phyloP scores from a whole-genome alignment of 805 yeast species.

The Candida arabinofermentans region DNA sequence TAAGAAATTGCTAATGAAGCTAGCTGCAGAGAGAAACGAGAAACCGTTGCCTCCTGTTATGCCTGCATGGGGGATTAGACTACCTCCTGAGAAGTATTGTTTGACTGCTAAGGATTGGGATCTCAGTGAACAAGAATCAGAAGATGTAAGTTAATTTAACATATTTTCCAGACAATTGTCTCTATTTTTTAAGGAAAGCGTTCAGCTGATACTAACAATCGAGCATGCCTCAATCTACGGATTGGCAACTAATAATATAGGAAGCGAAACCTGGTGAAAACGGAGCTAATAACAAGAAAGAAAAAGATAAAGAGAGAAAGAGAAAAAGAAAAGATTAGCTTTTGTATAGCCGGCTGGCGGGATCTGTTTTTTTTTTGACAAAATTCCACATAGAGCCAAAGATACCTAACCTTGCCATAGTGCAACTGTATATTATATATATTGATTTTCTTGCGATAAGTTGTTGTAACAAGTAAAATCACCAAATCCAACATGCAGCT shows the following conservation, averaged over 20 bases:
- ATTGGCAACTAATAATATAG: not conserved
- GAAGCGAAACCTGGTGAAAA: not conserved
- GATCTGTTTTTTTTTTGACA: no score
- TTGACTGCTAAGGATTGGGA: conserved; percentile 80
- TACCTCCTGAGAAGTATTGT: conserved; percentile 98
- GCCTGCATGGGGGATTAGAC: conserved; percentile 84
- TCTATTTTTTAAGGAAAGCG: no score
- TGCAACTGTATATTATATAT: no score
- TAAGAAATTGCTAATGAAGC: conserved; percentile 81
- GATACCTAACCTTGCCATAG: no score
- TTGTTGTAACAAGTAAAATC: no score
- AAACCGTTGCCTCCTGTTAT: conserved; percentile 88
- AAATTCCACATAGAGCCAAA: no score
- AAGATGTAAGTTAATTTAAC: conserved; percentile 19
- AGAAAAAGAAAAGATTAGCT: conserved; percentile 1
- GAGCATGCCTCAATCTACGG: not conserved
- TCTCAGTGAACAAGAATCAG: conserved; percentile 43
- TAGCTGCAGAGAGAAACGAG: conserved; percentile 89
- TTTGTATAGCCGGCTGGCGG: not conserved
- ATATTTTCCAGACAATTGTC: no score
- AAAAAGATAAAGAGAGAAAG: conserved; percentile 2
- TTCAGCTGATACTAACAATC: not conserved
- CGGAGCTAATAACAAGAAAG: not conserved
- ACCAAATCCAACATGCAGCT: no score
- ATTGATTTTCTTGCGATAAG: no score